These are phyloP conservation scores for Apiospora rasikravindrae DNA, from an alignment of 2,329 filamentous ascomycete species.

Conservation along the genomic window DNA sequence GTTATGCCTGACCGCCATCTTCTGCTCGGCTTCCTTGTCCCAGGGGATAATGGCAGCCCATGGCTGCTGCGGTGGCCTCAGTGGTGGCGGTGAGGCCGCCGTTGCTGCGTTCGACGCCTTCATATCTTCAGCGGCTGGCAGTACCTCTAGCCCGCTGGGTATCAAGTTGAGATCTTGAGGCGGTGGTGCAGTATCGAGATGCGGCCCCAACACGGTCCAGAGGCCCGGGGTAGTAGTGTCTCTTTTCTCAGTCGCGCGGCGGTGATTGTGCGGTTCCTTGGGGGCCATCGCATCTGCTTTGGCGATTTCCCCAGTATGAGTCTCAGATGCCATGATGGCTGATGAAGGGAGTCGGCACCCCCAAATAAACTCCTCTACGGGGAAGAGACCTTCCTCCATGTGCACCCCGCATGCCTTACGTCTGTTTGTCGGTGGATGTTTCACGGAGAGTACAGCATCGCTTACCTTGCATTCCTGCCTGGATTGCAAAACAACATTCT, in stretches of 20 bases:
- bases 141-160: not conserved
- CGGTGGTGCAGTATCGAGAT: not conserved
- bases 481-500: not conserved
- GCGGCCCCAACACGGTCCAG: not conserved
- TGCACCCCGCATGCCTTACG: not conserved
- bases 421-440: not conserved
- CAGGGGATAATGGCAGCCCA: not conserved
- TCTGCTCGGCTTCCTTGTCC: conserved; percentile 6
- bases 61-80: not conserved
- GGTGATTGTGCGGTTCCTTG: not conserved
- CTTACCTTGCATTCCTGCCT: not conserved
- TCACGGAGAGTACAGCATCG: not conserved
- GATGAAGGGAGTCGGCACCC: not conserved
- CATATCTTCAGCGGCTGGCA: too few relatives aligned
- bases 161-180: too few relatives aligned
- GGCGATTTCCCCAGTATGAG: not conserved
- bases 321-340: not conserved
- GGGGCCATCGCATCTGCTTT: not conserved
- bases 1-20: not conserved
- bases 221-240: not conserved
- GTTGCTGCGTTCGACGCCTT: not conserved
- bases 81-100: not conserved
- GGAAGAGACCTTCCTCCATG: not conserved
- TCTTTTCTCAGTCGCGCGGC: not conserved
- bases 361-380: not conserved